phyloP scores from a whole-genome alignment of 805 yeast genomes.

The Candida maltosa region DNA sequence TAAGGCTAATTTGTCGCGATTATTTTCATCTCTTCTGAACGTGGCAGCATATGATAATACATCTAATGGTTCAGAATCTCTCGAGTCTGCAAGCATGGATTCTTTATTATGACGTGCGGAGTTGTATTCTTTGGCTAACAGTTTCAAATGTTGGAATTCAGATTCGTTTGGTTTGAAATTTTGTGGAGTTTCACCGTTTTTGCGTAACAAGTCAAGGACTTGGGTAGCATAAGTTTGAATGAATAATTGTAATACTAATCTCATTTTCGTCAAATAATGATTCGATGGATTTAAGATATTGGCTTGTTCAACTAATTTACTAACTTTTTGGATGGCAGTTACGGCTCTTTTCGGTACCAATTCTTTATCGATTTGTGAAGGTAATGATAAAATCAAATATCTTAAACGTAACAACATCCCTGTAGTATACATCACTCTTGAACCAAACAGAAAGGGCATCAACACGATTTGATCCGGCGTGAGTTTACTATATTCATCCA shows the following conservation, averaged over 20 bases:
- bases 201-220: conserved; percentile 32
- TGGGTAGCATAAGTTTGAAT: conserved; percentile 61
- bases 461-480: conserved; percentile 46
- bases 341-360: conserved; percentile 47
- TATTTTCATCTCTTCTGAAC: conserved; percentile 18
- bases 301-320: conserved; percentile 25
- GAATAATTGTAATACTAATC: conserved; percentile 55
- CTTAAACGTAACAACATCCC: conserved; percentile 61
- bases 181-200: conserved; percentile 18
- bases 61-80: conserved; percentile 27
- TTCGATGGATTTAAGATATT: conserved; percentile 33
- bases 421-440: conserved; percentile 60
- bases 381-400: conserved; percentile 52
- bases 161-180: conserved; percentile 15
- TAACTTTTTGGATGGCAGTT: conserved; percentile 25
- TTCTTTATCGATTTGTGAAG: conserved; percentile 41
- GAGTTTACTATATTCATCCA: conserved; percentile 46
- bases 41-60: conserved; percentile 41
- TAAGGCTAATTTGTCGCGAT: conserved; percentile 11
- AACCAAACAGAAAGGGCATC: conserved; percentile 54
- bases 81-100: conserved; percentile 3
- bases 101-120: conserved; percentile 5
- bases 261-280: conserved; percentile 49
- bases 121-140: conserved; percentile 10
- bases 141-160: conserved; percentile 19